These are phyloP conservation scores for Neonectria sp. DNA, from an alignment of 2,329 filamentous ascomycete species.

Conservation along the genomic window DNA sequence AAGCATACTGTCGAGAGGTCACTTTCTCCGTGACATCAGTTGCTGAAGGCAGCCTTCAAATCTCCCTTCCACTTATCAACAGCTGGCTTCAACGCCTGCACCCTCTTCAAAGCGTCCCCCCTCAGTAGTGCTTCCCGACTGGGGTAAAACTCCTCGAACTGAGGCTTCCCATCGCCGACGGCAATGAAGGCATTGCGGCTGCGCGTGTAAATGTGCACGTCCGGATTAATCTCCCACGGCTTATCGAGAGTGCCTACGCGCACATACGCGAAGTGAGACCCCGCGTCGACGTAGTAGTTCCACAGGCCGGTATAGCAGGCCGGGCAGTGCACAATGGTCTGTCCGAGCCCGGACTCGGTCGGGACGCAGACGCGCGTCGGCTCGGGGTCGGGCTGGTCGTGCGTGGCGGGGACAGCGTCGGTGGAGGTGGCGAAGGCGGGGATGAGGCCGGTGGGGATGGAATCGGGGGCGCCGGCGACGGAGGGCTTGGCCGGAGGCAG, in stretches of 20 bases:
- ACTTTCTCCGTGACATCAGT: neutral
- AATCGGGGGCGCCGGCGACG: constrained; percentile 34
- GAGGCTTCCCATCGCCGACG: constrained; percentile 54
- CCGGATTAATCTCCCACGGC: constrained; percentile 56
- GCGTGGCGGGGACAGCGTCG: constrained; percentile 28
- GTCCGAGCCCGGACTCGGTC: constrained; percentile 57
- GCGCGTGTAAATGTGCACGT: constrained; percentile 61
- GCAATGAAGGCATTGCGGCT: constrained; percentile 57
- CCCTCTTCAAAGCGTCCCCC: constrained; percentile 51
- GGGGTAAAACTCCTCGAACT: constrained; percentile 55
- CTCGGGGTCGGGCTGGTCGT: constrained; percentile 15
- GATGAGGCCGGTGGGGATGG: constrained; percentile 28
- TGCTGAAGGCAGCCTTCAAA: constrained; percentile 26
- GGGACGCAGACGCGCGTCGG: constrained; percentile 52
- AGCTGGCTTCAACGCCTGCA: constrained; percentile 42
- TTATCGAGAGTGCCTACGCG: constrained; percentile 62
- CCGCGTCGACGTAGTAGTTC: constrained; percentile 56
- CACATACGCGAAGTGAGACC: constrained; percentile 54
- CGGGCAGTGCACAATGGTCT: constrained; percentile 60
- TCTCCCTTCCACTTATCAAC: constrained; percentile 37
- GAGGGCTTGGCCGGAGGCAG: constrained; percentile 47
- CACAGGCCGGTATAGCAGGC: constrained; percentile 58
- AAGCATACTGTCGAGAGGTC: neutral
- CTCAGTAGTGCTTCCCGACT: constrained; percentile 51
- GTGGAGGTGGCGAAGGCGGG: constrained; percentile 43